Conservation (phyloP, 2,329 filamentous ascomycete genomes). For the Neospermospora avenae region DNA sequence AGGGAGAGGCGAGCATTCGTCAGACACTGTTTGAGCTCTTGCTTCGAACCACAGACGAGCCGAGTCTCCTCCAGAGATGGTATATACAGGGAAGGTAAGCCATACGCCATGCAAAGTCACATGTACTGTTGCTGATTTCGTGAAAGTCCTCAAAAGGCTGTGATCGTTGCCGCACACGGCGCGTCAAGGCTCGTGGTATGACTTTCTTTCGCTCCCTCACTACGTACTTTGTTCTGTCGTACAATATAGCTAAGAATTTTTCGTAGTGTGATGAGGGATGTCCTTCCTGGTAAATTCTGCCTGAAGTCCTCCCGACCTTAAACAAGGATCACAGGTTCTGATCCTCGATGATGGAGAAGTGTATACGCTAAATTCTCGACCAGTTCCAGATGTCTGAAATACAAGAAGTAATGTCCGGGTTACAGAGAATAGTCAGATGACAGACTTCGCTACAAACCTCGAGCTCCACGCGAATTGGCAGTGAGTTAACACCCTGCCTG, state of each 20-base stretch:
- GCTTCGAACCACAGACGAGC: neutral
- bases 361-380: no score
- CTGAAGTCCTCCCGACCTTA: no score
- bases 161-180: slow-evolving; percentile 13
- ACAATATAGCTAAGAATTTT: neutral
- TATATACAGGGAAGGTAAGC: neutral
- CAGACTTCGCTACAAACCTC: slow-evolving; percentile 54
- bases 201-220: no score
- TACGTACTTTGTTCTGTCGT: neutral
- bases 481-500: no score
- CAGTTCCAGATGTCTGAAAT: slow-evolving; percentile 56
- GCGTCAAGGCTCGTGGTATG: slow-evolving; percentile 17
- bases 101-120: neutral
- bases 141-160: slow-evolving; percentile 14
- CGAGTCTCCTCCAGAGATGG: neutral
- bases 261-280: slow-evolving; percentile 62
- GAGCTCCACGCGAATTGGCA: no score
- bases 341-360: no score
- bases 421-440: slow-evolving; percentile 49
- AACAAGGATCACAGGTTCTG: no score
- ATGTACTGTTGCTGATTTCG: neutral
- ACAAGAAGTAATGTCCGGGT: slow-evolving; percentile 57
- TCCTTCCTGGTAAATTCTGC: slow-evolving; percentile 45
- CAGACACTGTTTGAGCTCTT: no score
- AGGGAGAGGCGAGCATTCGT: no score